Evolutionary conservation across 345 rosid genomes (phyloP).

Genomic region (Kandelia obovata): DNA sequence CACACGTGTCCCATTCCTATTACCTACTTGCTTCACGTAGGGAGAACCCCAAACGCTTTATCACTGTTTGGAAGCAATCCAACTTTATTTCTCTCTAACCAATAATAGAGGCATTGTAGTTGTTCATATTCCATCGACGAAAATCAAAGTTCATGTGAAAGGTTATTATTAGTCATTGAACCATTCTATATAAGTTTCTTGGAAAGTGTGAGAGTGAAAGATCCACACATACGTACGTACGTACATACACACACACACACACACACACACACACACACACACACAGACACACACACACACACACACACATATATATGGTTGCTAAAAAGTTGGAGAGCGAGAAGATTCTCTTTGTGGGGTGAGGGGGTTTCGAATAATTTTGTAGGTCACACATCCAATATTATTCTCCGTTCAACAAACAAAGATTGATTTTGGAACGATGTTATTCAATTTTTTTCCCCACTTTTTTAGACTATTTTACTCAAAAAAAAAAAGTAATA

Average conservation of each 20-base stretch:
- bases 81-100: neutral
- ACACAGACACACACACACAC: too few relatives aligned
- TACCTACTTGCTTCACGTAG: neutral
- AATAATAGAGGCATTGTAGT: neutral
- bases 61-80: slow-evolving; percentile 1
- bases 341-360: slow-evolving; percentile 23
- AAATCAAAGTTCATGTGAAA: neutral
- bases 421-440: neutral
- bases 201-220: neutral
- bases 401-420: neutral
- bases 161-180: neutral
- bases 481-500: too few relatives aligned
- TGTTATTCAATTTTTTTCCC: too few relatives aligned
- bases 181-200: neutral
- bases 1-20: neutral
- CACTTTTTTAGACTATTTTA: too few relatives aligned
- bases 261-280: too few relatives aligned
- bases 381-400: slow-evolving; percentile 20
- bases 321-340: slow-evolving; percentile 39
- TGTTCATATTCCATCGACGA: neutral
- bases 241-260: too few relatives aligned
- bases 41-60: neutral
- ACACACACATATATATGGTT: slow-evolving; percentile 4
- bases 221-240: too few relatives aligned
- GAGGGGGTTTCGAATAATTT: neutral